Evolutionary conservation across 2,329 filamentous ascomycete genomes (phyloP), one percentile per base, ranked within the genome.

Genomic region (Calonectria leucothoes): DNA sequence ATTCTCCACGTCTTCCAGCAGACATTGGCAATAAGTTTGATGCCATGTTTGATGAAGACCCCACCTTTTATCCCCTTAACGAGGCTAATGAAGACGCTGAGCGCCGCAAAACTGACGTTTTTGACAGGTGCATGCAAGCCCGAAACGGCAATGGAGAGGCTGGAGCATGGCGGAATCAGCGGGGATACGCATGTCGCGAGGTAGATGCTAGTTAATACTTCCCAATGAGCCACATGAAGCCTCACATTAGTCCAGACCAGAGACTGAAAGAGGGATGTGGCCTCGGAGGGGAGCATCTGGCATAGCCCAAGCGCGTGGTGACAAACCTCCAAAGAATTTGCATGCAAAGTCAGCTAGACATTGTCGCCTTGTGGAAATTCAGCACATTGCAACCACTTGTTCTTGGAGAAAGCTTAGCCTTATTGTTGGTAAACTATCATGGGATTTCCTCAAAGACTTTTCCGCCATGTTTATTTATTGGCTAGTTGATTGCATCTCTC

Each of bases 1-100:
- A 42, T n/a, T 55, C 48, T 12, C 48, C 65, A 42, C n/a, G 12
- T 35, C 33, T 45, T 14, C 65, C 65, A 11, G 25, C 17, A 1
- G 65, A 67, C 8, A 67, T 67, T n/a, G 23, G 20, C 5, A 67
- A 67, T 6, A 67, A 67, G 11, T 57, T 67, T 27, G 23, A 67
- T 20, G 65, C 65, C 25, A 67, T 67, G 49, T 67, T 67, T 15
- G 17, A 17, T 23, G 65, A 55, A 15, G 35, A 57, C 6, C 65
- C 65, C 4, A 31, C 20, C 15, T 45, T 67, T 31, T 55, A 55
- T 15, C 65, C 65, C 12, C 10, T 42, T 10, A 49, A 67, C 6
- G 65, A 67, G 33, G 17, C 57, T 33, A 35, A 67, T 10, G 65
- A 67, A 20, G 65, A 67, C n/a, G 10, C 35, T 12, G 51, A 35